Base-by-base conservation (phyloP, 257 asterid species). In the Paraleonurus japonicus region DNA sequence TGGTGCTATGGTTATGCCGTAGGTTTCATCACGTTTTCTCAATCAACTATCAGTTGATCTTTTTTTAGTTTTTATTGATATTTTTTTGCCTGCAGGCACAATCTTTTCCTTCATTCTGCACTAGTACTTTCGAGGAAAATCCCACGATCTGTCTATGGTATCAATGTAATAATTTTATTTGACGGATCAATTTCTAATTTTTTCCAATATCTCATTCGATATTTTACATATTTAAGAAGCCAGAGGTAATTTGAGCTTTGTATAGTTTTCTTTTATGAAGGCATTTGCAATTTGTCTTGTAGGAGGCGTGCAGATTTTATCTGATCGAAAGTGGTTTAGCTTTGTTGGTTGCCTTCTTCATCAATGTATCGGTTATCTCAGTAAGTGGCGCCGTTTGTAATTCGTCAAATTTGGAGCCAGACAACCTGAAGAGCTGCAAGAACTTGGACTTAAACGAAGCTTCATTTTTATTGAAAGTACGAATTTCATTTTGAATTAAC, bases 1-100 rank as follows among this genome's bases (percentile, higher is more conserved):
- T 70, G 99, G 99, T 33, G 97, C 98, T 69, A 89, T 92, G 97
- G 98, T 92, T 78, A 95, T 95, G 98, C 98, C 98, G 99, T 95
- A 84, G 79, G 98, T 80, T 61, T 59, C 69, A 65, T 12, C 37
- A 20, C 26, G 32, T 61, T 41, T 39, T 69, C 48, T 19, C 3
- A 30, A 9, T 2, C 45, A 10, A 61, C 47, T 60, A 13, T 35
- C 16, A 65, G 57, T 72, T 3, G 19, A 30, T 15, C 41, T 39
- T 27, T 48, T 16, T 53, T n/a, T 2, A 1, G 22, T 24, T 45
- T 71, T 15, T 19, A 53, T 76, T 23, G 64, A 61, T 13, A 47
- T 41, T 37, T 75, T 26, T 35, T 70, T 68, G 19, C 13, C 50
- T 84, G 75, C 82, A 94, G 99, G 81, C 99, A 95, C 85, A 89